Conservation (phyloP, 2,329 filamentous ascomycete genomes). For the Xylariaceae sp. region DNA sequence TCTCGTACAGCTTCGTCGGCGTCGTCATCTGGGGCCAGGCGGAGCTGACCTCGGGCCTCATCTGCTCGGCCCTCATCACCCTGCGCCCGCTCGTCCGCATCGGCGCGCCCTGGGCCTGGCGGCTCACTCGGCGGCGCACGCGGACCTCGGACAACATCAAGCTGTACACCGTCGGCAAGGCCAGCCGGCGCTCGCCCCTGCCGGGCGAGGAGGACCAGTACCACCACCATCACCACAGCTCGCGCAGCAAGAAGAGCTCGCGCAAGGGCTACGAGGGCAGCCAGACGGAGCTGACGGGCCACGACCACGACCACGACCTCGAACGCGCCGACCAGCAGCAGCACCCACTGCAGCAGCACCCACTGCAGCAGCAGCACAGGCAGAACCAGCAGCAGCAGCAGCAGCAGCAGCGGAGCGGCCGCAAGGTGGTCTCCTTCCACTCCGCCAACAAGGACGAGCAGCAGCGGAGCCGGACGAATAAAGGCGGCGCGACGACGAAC, state of each 20-base stretch:
- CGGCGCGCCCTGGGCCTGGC: too few relatives aligned
- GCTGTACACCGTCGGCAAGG: too few relatives aligned
- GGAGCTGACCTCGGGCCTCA: constrained; percentile 13
- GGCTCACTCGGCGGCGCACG: too few relatives aligned
- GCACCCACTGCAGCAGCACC: background rate
- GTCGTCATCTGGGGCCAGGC: constrained; percentile 13
- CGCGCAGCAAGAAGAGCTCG: constrained; percentile 5
- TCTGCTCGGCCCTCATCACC: constrained; percentile 15
- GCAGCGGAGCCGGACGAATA: background rate
- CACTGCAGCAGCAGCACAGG: background rate
- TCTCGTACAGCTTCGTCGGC: constrained; percentile 10
- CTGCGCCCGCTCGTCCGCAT: constrained; percentile 12
- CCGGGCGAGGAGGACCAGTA: too few relatives aligned
- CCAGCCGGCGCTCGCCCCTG: too few relatives aligned
- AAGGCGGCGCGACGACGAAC: background rate
- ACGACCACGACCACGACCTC: background rate
- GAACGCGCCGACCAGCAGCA: background rate
- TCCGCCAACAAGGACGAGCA: constrained; percentile 6
- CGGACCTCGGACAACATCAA: too few relatives aligned
- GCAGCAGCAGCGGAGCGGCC: background rate
- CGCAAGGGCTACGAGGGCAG: constrained; percentile 9
- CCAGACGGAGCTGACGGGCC: constrained; percentile 14
- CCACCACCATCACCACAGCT: too few relatives aligned
- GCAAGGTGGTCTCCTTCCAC: too few relatives aligned
- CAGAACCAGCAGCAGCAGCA: background rate